Base-by-base conservation (phyloP, 2,329 filamentous ascomycete genomes). In the Apiospora rasikravindrae region DNA sequence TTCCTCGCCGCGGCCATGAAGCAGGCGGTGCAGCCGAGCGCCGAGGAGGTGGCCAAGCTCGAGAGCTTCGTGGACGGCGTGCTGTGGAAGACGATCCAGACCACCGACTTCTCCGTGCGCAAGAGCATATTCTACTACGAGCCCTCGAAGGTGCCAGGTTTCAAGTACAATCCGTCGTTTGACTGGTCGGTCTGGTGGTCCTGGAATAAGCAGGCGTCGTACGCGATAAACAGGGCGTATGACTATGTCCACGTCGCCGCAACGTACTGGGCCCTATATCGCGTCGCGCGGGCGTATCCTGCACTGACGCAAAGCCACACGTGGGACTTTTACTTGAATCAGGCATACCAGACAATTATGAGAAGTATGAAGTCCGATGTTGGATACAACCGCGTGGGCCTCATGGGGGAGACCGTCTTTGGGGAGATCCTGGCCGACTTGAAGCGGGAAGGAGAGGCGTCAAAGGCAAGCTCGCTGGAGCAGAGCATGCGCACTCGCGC, bases 361-460 rank as follows among this genome's bases (percentile, higher is more conserved):
- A 78, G 83, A 1, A 78, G 77, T 24, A 82, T 81, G 49, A 78
- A 83, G 19, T 76, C 77, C 0, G 83, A 86, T 11, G 81, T 84
- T 0, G 80, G 78, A 0, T 89, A 89, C 70, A 81, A 80, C 5
- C 77, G 84, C 0, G 80, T 85, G 10, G 88, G 89, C 0, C 76
- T 90, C 0, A 90, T 91, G 89, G 89, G 89, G 0, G 89, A 91
- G 79, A 89, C 87, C 0, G 84, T 91, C 0, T 87, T 87, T 71
- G 87, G 87, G 0, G 83, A 88, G 72, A 82, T 91, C 2, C 80
- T 91, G 0, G 73, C 80, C 4, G 88, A 89, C 71, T 78, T 90
- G 4, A 79, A 82, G 33, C 80, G 84, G 0, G 89, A 91, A 76
- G 82, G 82, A 0, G 80, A 83, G 73, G 82, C 77, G 0, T 73